Evolutionary conservation across 768 basidiomycete species (phyloP), one percentile per base, ranked within the genome.

Genomic region (Exsudoporus frostii): DNA sequence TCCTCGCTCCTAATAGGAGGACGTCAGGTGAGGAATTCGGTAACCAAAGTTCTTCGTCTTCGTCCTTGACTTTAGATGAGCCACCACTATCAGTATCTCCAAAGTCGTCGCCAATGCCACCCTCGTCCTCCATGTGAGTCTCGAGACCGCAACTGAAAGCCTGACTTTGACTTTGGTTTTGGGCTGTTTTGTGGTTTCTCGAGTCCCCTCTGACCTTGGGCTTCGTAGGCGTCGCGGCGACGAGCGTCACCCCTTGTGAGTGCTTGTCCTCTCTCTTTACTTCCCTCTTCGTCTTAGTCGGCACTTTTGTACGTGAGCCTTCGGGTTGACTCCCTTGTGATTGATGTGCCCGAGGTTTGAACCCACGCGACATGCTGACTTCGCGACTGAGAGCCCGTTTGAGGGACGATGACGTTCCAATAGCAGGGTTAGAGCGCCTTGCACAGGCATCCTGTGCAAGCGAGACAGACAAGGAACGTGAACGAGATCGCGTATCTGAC

Each of bases 331-430:
- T 58, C 33, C 48, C 29, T 20, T 56, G 55, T 19, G 55, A 54
- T 19, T 39, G 45, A 44, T 59, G 53, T 52, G 55, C 52, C 59
- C 77, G 51, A 42, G 75, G 76, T 62, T 83, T 88, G 71, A 89
- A 88, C 22, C 71, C 78, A 30, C 86, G 78, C 17, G 83, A 83
- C 88, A 90, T 91, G 69, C 85, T 90, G 56, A 90, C 76, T 64
- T 90, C 87, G 30, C 86, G 78, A 53, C 76, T 83, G n/a, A 89
- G 69, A 1, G 79, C 70, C 10, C 79, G 76, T 56, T 80, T 81
- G 62, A 81, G 81, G 7, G 71, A 66, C 8, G 65, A 65, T 0
- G 62, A 52, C 67, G 74, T 62, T 73, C 72, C 44, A 62, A 72
- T 59, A 14, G 42, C 41, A 13, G 60, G 20, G 74, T 62, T 55